Evolutionary conservation across 1,284 basidiomycete genomes (phyloP).

Genomic region (Xerocomus minutiporus): DNA sequence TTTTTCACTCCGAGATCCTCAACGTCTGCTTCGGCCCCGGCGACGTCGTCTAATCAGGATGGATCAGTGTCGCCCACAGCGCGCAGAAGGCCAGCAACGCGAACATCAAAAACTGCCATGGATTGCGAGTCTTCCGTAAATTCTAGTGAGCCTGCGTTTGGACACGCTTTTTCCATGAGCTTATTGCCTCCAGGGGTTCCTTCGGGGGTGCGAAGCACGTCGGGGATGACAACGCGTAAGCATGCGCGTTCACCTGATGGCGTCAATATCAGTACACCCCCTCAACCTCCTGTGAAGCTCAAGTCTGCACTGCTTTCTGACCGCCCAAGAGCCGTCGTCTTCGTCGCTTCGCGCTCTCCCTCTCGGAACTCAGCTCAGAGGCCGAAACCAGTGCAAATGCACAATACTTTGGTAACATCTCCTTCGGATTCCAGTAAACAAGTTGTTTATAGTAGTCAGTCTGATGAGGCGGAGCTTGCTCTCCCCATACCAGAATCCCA

Average conservation of each 20-base stretch:
- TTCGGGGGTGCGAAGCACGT: slow-evolving; percentile 7
- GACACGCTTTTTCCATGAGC: neutral
- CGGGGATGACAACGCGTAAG: slow-evolving; percentile 22
- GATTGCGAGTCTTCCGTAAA: neutral
- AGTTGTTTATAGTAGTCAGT: slow-evolving; percentile 61
- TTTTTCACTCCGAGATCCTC: slow-evolving; percentile 24
- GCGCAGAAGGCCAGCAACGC: slow-evolving; percentile 14
- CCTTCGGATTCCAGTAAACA: slow-evolving; percentile 31
- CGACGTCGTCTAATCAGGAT: slow-evolving; percentile 3
- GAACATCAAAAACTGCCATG: slow-evolving; percentile 3
- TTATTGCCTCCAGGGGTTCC: slow-evolving; percentile 15
- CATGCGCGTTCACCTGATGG: slow-evolving; percentile 29
- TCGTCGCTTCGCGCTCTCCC: slow-evolving; percentile 11
- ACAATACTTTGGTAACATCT: slow-evolving; percentile 5
- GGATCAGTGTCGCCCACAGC: slow-evolving; percentile 3
- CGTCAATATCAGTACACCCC: neutral
- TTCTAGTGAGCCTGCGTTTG: slow-evolving; percentile 10
- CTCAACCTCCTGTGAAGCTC: slow-evolving; percentile 9
- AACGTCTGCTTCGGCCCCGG: neutral
- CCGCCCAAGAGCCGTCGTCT: slow-evolving; percentile 2
- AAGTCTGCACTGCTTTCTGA: slow-evolving; percentile 10
- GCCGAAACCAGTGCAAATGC: neutral
- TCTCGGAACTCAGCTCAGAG: slow-evolving; percentile 8
- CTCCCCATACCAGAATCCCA: slow-evolving; percentile 24
- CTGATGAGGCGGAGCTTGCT: slow-evolving; percentile 57